Conservation (phyloP, 345 rosid species). For the Salix udensis region DNA sequence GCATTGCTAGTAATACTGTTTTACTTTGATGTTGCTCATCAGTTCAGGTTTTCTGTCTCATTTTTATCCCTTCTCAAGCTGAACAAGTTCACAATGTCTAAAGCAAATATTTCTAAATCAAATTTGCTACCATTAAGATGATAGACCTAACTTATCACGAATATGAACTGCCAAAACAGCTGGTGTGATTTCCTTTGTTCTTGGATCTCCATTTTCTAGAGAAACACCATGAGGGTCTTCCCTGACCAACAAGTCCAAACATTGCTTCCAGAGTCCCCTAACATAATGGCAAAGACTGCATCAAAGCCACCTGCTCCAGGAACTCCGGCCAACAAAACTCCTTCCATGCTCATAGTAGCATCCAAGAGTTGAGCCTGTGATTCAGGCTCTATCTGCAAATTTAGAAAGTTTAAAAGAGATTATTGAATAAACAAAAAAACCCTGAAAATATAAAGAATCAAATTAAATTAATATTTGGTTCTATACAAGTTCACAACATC, state of each 20-base stretch:
- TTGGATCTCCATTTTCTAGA: conserved; percentile 76
- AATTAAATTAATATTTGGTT: not conserved
- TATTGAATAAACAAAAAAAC: not conserved
- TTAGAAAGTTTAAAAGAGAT: conserved; percentile 2
- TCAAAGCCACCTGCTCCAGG: conserved; percentile 99
- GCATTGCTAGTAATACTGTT: not conserved
- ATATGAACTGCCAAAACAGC: conserved; percentile 49
- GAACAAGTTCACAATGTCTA: not conserved
- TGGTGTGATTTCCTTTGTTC: conserved; percentile 51
- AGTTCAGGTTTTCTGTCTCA: not conserved
- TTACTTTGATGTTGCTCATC: not conserved
- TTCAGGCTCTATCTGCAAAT: conserved; percentile 87
- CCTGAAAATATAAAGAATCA: not conserved
- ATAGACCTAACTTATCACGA: not conserved
- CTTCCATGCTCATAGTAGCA: conserved; percentile 77
- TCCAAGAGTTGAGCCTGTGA: conserved; percentile 71
- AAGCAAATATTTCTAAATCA: not conserved
- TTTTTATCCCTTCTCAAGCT: not conserved
- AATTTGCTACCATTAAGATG: not conserved
- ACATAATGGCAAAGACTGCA: conserved; percentile 72
- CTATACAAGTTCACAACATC: not conserved
- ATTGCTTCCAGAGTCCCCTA: conserved; percentile 54
- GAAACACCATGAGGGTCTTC: conserved; percentile 90
- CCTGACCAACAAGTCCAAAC: conserved; percentile 75
- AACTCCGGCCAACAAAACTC: conserved; percentile 86